phyloP scores from a whole-genome alignment of 2,329 filamentous ascomycete genomes.

The Volutella citrinella region DNA sequence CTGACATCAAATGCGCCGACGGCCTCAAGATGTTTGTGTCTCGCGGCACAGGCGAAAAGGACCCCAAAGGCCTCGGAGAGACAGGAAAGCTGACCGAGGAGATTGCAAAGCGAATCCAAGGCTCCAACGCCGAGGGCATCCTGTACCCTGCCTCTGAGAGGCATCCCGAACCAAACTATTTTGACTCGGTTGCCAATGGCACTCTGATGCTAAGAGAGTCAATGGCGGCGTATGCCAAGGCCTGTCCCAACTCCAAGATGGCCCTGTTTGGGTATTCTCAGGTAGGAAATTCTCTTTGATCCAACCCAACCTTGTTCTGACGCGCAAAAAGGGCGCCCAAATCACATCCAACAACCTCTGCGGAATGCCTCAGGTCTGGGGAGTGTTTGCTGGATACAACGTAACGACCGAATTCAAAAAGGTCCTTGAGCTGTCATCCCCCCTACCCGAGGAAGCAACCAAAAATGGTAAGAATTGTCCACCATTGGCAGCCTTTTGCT shows the following conservation, averaged over 20 bases:
- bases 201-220: neutral
- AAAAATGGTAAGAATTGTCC: conserved; percentile 15
- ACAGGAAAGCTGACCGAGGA: neutral
- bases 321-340: conserved; percentile 27
- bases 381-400: neutral
- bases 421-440: conserved; percentile 4
- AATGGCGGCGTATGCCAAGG: neutral
- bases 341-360: conserved; percentile 20
- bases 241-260: neutral
- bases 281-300: no score
- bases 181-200: neutral
- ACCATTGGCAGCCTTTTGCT: neutral
- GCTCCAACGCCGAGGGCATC: neutral
- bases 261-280: neutral
- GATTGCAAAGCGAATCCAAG: neutral
- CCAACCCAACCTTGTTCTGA: no score
- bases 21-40: neutral
- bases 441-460: conserved; percentile 10
- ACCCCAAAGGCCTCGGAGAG: neutral
- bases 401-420: conserved; percentile 1
- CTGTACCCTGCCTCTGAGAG: neutral
- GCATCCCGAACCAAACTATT: neutral
- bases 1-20: no score
- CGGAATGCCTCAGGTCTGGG: conserved; percentile 12
- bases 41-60: neutral